Base-by-base conservation (phyloP, 2,329 filamentous ascomycete genomes). In the Pseudogymnoascus sp. region DNA sequence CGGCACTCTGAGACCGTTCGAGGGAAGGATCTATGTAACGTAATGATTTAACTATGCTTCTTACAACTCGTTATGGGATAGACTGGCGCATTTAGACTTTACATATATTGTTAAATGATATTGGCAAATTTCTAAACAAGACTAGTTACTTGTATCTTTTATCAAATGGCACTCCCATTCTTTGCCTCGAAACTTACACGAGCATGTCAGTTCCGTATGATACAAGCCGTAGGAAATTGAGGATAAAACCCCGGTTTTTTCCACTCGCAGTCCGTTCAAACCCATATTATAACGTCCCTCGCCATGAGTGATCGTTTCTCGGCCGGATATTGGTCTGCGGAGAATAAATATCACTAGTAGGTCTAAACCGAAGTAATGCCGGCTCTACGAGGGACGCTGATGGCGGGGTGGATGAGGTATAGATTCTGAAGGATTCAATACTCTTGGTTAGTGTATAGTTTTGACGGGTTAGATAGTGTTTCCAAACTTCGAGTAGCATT, bases 31-130 rank as follows among this genome's bases (percentile, higher is more conserved):
- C 49, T 55, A 55, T 55, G 12, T 55, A 12, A 30, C 23, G 23
- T 23, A 55, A 55, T 55, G 23, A 55, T 55, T 55, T 55, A 16
- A 28, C 30, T 28, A 28, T 16, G 30, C 23, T 55, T 55, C 12
- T n/a, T 55, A 30, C 4, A 6, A 35, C 12, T 55, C 5, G 30
- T 55, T 30, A 55, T 55, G 49, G 49, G 49, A 55, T 55, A 16
- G 49, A 30, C 30, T 55, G 12, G 49, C 12, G 49, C 49, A 55
- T 55, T 42, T 35, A 55, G 49, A 55, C 49, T 55, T 55, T 16
- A 55, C 14, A n/a, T 55, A 35, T 55, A 55, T 16, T 55, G 30
- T 55, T 42, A 55, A 16, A 55, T 55, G 16, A 8, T 30, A 35
- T 55, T 55, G 9, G 49, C 14, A 55, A 55, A 28, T 55, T 16